Evolutionary conservation across 2,329 filamentous ascomycete genomes (phyloP).

Genomic region (Beauveria asiatica): DNA sequence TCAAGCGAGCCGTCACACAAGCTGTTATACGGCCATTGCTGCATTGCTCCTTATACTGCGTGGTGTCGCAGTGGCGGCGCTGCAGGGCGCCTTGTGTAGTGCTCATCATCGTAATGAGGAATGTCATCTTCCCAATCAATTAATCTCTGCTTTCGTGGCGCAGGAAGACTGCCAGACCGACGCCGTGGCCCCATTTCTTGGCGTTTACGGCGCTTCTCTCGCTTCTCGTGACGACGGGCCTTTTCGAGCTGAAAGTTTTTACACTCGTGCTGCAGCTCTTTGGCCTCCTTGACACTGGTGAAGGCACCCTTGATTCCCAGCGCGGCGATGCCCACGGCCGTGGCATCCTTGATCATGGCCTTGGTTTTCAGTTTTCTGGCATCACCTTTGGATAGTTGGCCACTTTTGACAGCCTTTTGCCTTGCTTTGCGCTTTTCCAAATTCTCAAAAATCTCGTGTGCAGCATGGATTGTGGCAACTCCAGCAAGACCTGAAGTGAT

Average conservation of each 20-base stretch:
- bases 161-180: constrained; percentile 37
- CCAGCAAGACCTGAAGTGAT: constrained; percentile 48
- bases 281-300: constrained; percentile 47
- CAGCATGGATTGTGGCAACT: constrained; percentile 52
- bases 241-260: constrained; percentile 42
- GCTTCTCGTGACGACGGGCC: constrained; percentile 38
- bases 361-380: constrained; percentile 50
- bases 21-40: not conserved
- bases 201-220: constrained; percentile 22
- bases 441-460: constrained; percentile 49
- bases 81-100: constrained; percentile 24
- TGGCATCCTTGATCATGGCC: constrained; percentile 48
- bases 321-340: constrained; percentile 50
- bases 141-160: constrained; percentile 30
- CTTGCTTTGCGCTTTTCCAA: constrained; percentile 47
- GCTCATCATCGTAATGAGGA: constrained; percentile 37
- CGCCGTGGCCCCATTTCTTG: constrained; percentile 27
- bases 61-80: constrained; percentile 1
- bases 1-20: not conserved
- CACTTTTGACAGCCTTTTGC: constrained; percentile 45
- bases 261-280: constrained; percentile 39
- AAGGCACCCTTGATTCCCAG: constrained; percentile 50
- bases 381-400: constrained; percentile 40
- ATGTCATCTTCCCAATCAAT: constrained; percentile 31
- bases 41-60: not conserved